Percentiles rank a stretch among this genome's conserved stretches.
Evolutionary conservation across 208 protist genomes (phyloP).

Genomic region (Leishmania arabica): DNA sequence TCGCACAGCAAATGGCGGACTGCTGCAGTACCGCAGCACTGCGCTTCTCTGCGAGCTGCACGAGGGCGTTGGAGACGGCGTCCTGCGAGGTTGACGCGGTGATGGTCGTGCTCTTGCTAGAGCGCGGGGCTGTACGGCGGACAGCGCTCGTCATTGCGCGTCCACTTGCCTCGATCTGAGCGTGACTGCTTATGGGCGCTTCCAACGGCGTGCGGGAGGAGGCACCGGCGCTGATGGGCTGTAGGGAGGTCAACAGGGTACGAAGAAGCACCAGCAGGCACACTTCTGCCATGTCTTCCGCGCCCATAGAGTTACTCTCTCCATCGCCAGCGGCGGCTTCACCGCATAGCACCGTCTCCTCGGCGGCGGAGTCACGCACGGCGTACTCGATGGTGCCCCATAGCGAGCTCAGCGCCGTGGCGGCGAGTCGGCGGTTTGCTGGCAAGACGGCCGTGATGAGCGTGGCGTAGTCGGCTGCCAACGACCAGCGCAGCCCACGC

Average conservation of each 20-base stretch:
- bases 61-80: conserved; percentile 6
- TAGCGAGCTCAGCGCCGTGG: conserved; percentile 10
- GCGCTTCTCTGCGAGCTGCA: conserved; percentile 19
- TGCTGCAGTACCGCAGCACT: conserved; percentile 9
- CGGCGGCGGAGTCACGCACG: conserved; percentile 20
- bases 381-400: conserved; percentile 21
- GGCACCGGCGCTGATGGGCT: neutral
- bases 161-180: neutral
- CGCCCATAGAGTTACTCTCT: neutral
- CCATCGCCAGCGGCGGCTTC: neutral
- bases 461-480: conserved; percentile 21
- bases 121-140: neutral
- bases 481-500: conserved; percentile 12
- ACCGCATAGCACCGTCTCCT: neutral
- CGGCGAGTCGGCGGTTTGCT: conserved; percentile 13
- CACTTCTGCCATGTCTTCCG: conserved; percentile 7
- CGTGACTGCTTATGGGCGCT: neutral
- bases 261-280: conserved; percentile 20
- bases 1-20: neutral
- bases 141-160: neutral
- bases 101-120: neutral
- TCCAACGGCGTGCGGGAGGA: neutral
- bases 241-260: conserved; percentile 12
- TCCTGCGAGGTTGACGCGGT: conserved; percentile 1
- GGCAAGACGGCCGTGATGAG: conserved; percentile 19